Evolutionary conservation across 2,329 filamentous ascomycete species (phyloP), one percentile per base, ranked within the genome.

Genomic region (Phyllosticta capitalensis): DNA sequence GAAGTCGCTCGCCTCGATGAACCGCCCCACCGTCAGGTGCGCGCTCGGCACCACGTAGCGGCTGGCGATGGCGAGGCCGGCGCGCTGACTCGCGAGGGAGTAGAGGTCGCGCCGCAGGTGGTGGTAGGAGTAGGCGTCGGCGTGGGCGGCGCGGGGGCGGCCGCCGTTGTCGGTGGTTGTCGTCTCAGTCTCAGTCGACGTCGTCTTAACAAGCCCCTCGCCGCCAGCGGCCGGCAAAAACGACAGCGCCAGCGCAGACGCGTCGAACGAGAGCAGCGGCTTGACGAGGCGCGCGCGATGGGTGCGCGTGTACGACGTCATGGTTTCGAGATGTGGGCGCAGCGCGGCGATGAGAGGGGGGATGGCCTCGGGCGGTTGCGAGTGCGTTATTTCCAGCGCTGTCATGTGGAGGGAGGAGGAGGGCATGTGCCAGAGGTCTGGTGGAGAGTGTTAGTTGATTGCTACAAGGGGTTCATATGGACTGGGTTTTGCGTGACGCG

Each of bases 371-470:
- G 83, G 75, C 0, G 88, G 90, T 55, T 84, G 84, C 22, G 87
- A 91, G 71, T 94, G 90, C n/a, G 87, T 84, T 26, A 96, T 77
- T 71, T 97, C 92, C 2, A 96, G 79, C 0, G 85, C 82, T 0
- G 92, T 97, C 75, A 95, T 83, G 73, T 97, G 92, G 68, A 96
- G 85, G 61, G 82, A 82, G 58, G 87, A 78, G 9, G 79, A 74
- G 0, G 92, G 90, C 88, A 95, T 95, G 51, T 92, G 79, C 92
- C 92, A 97, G 24, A 95, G 75, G 64, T 80, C 89, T 92, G n/a
- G 58, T 12, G 3, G 22, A 6, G 30, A 38, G 67, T 53, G 68
- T 63, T 21, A 33, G 33, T 30, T 33, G 48, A 5, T 24, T 24
- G 52, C 3, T 26, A 2, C 9, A 50, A 12, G 21, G 24, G 17